Base-by-base conservation (phyloP, 2,329 filamentous ascomycete genomes). In the Shiraia sp. region DNA sequence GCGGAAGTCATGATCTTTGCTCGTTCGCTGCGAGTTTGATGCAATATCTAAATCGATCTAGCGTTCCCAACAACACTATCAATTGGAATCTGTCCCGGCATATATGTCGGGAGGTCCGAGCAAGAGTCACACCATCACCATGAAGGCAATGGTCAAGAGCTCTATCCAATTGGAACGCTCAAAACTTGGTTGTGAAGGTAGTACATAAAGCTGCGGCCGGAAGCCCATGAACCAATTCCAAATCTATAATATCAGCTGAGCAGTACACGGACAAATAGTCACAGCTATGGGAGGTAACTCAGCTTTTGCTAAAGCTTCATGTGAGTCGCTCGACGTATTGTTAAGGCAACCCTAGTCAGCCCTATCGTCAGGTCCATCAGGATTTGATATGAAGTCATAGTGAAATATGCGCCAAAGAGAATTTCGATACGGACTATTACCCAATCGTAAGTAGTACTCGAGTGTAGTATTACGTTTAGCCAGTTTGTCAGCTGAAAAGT, bases 221-320 rank as follows among this genome's bases (percentile, higher is more conserved):
- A n/a, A n/a, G n/a, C n/a, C n/a, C n/a, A n/a, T n/a, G n/a, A n/a
- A n/a, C n/a, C n/a, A n/a, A n/a, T n/a, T 34, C 38, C 36, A 22
- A 33, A 32, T 39, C 43, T 56, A 59, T 63, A 66, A 63, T 60
- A 65, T 66, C 66, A 66, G 64, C 49, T 51, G n/a, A n/a, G 40
- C 48, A 34, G 54, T 42, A 51, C 58, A 55, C 61, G 55, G 54
- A 62, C 50, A 28, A 51, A 47, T 47, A 49, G 43, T 54, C 42
- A 40, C 34, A 29, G 27, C 26, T 40, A 40, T 37, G 49, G 38
- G 29, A 36, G 34, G 50, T 65, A 61, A 66, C 57, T 68, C 64
- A 66, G 59, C 64, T 60, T 43, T 55, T 44, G 50, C 52, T 38
- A 46, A 51, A 45, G 42, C 51, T 55, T 45, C 47, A 47, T 39